Evolutionary conservation across 1,284 basidiomycete genomes (phyloP), one percentile per base, ranked within the genome.

Genomic region (Ceratobasidium sp.): DNA sequence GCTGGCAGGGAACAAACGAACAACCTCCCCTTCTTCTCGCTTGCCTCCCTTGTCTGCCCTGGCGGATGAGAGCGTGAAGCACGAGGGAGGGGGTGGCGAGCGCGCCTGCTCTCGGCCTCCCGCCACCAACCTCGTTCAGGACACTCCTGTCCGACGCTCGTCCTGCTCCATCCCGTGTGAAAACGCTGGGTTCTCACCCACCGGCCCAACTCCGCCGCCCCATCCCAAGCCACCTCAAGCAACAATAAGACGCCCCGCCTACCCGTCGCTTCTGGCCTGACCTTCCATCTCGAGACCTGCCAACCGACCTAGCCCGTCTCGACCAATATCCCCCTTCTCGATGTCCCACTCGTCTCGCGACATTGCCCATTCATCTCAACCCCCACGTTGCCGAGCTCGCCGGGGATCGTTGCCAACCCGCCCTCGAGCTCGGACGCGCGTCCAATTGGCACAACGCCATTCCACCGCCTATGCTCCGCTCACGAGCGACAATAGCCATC

Each of bases 11-110:
- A 63, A 63, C 41, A 46, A 63, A 48, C 41, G 61, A 63, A 27
- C 61, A 29, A 31, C 2, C 27, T 7, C 31, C 53, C 65, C 37
- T 56, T 43, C 39, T 56, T 48, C 48, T 41, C 46, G 27, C 9
- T n/a, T 54, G 22, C 1, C 14, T 46, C 54, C 66, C 66, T 56
- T 71, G 53, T 54, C 41, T 34, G n/a, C 34, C 4, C 43, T 24
- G 16, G 14, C n/a, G 53, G 66, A 71, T 71, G 66, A 71, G 66
- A 31, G 39, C 16, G 14, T 22, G 66, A 71, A n/a, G 66, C 41
- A 19, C 31, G 63, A 27, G 46, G 11, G 49, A 27, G 53, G 41
- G n/a, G 39, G 66, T 71, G 66, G 54, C 54, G 53, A 71, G 43
- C 16, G 51, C 51, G 65, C 51, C 48, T 43, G 27, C 22, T 27